These are phyloP conservation scores for Dendrothele bispora DNA, from an alignment of 768 basidiomycete genomes.

Conservation along the genomic window DNA sequence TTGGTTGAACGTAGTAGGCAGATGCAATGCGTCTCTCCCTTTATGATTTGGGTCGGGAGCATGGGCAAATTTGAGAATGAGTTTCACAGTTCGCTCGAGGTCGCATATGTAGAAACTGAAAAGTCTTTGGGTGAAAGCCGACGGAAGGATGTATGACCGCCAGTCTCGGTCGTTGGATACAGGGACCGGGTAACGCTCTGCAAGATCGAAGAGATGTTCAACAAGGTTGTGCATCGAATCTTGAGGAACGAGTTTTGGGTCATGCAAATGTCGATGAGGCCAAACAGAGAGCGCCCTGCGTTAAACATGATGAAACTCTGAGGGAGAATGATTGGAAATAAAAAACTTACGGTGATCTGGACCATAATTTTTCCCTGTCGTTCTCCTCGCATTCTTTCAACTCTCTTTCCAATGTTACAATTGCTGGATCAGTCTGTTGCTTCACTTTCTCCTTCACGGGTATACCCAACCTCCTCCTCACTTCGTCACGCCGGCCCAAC, in stretches of 20 bases:
- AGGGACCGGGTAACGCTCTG: slow-evolving; percentile 11
- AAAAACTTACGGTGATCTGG: slow-evolving; percentile 12
- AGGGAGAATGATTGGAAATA: slow-evolving; percentile 3
- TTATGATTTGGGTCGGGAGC: slow-evolving; percentile 6
- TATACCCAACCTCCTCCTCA: slow-evolving; percentile 9
- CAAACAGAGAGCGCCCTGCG: slow-evolving; percentile 12
- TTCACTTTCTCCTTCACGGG: background rate
- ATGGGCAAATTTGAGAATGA: slow-evolving; percentile 13
- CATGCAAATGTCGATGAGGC: slow-evolving; percentile 12
- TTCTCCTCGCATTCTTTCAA: slow-evolving; percentile 9
- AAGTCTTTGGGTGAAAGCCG: slow-evolving; percentile 8
- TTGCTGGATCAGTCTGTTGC: slow-evolving; percentile 7
- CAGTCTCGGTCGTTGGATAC: slow-evolving; percentile 4
- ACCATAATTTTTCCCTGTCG: slow-evolving; percentile 14
- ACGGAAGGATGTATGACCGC: slow-evolving; percentile 9
- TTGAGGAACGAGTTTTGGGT: slow-evolving; percentile 11
- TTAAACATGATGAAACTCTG: too few species aligned
- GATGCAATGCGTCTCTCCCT: background rate
- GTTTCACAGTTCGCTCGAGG: slow-evolving; percentile 12
- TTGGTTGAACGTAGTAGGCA: background rate
- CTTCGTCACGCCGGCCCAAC: slow-evolving; percentile 3
- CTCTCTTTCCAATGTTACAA: slow-evolving; percentile 11
- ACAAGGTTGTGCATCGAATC: slow-evolving; percentile 13
- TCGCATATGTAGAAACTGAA: slow-evolving; percentile 12
- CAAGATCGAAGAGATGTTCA: slow-evolving; percentile 16